Percentiles rank a stretch among this genome's conserved stretches.
Conservation (phyloP, 495 filamentous ascomycete genomes). For the Penicillium samsonianum region DNA sequence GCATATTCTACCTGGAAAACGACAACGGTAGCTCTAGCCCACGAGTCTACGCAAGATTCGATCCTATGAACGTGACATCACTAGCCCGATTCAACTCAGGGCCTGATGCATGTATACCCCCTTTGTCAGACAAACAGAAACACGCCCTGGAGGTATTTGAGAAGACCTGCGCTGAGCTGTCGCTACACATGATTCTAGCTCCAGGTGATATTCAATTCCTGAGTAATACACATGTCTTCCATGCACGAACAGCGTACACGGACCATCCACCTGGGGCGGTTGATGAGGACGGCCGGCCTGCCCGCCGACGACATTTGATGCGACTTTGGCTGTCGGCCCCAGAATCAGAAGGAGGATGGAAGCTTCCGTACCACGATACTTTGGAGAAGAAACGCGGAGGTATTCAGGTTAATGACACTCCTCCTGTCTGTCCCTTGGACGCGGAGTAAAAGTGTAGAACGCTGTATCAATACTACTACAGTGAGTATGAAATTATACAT, state of each 20-base stretch:
- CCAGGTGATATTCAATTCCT: conserved; percentile 75
- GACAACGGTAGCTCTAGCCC: conserved; percentile 33
- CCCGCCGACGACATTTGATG: conserved; percentile 70
- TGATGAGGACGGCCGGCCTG: conserved; percentile 35
- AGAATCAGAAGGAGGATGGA: conserved; percentile 79
- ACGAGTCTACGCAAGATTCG: conserved; percentile 52
- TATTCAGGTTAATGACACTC: conserved; percentile 74
- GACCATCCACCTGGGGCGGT: conserved; percentile 55
- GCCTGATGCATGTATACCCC: conserved; percentile 52
- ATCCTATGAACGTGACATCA: conserved; percentile 70
- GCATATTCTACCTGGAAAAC: conserved; percentile 70
- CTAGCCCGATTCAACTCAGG: conserved; percentile 62
- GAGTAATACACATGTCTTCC: conserved; percentile 63
- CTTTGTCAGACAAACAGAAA: conserved; percentile 59
- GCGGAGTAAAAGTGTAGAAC: conserved; percentile 53
- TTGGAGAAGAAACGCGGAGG: conserved; percentile 76
- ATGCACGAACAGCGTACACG: conserved; percentile 63
- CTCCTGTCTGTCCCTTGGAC: conserved; percentile 63
- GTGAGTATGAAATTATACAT: not conserved
- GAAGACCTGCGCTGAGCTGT: conserved; percentile 59
- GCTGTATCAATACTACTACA: not conserved
- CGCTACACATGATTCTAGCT: conserved; percentile 70
- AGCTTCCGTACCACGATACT: conserved; percentile 70
- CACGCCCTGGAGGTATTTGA: conserved; percentile 62
- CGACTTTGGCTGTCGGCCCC: conserved; percentile 76